phyloP scores from a whole-genome alignment of 2,329 filamentous ascomycete genomes.

The Akanthomyces dipterigenus region DNA sequence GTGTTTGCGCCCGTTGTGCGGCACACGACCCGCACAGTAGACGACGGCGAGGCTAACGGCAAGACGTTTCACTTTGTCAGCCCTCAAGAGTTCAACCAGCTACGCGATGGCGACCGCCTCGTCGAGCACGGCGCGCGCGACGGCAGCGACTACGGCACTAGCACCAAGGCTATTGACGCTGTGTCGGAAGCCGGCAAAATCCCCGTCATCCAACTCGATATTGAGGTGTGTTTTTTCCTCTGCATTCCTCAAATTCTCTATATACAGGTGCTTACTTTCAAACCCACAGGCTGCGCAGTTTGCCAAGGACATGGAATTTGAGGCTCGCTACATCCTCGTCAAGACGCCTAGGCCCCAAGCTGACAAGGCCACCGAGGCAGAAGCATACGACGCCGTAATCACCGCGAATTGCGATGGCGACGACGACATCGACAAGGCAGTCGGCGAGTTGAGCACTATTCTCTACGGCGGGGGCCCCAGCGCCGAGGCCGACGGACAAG shows the following conservation, averaged over 20 bases:
- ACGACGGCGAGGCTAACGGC: constrained; percentile 45
- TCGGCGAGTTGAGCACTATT: constrained; percentile 9
- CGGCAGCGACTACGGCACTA: constrained; percentile 50
- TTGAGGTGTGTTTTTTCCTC: constrained; percentile 37
- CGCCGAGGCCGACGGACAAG: constrained; percentile 15
- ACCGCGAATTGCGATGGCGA: background rate
- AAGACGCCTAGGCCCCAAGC: constrained; percentile 30
- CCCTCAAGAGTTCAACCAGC: constrained; percentile 46
- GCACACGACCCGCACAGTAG: constrained; percentile 47
- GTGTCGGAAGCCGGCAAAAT: constrained; percentile 52
- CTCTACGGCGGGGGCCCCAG: constrained; percentile 21
- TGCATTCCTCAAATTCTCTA: background rate
- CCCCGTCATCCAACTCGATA: constrained; percentile 46
- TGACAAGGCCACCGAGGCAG: constrained; percentile 15
- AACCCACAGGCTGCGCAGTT: constrained; percentile 44
- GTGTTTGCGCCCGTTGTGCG: constrained; percentile 55
- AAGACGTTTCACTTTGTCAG: constrained; percentile 51
- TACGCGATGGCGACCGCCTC: constrained; percentile 54
- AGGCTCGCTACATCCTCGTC: constrained; percentile 49
- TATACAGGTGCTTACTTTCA: background rate
- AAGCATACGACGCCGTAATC: constrained; percentile 11
- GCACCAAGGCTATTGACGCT: constrained; percentile 43
- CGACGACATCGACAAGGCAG: constrained; percentile 8
- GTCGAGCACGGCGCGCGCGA: constrained; percentile 48
- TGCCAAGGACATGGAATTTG: constrained; percentile 50